Percentiles rank a stretch among this genome's conserved stretches.
These are phyloP conservation scores for Zygoascus tannicola DNA, from an alignment of 805 yeast genomes.

Conservation along the genomic window DNA sequence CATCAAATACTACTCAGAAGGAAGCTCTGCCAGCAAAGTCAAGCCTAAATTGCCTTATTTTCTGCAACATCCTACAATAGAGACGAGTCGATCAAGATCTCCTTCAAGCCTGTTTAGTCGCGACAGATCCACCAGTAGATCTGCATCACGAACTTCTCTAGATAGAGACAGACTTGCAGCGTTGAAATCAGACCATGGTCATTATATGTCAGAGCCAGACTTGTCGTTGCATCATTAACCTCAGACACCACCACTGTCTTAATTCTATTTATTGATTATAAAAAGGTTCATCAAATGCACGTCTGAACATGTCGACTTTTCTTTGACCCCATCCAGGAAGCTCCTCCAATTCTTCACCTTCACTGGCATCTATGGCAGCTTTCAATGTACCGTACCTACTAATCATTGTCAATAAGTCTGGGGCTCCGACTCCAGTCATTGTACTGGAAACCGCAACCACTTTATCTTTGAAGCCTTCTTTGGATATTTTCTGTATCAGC, in stretches of 20 bases:
- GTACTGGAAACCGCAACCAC: constrained; percentile 27
- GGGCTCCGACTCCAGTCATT: constrained; percentile 31
- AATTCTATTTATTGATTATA: constrained; percentile 11
- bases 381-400: constrained; percentile 25
- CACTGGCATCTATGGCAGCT: constrained; percentile 14
- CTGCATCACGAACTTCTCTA: neutral
- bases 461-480: constrained; percentile 26
- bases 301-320: constrained; percentile 18
- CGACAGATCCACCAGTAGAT: neutral
- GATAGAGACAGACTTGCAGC: neutral
- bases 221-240: too few species aligned
- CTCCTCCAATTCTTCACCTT: constrained; percentile 11
- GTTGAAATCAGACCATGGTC: too few species aligned
- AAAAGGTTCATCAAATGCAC: constrained; percentile 20
- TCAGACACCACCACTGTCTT: too few species aligned
- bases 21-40: constrained; percentile 11
- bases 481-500: constrained; percentile 25
- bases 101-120: too few species aligned
- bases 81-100: neutral
- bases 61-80: neutral
- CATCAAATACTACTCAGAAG: constrained; percentile 9
- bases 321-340: constrained; percentile 21
- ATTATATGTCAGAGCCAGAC: too few species aligned
- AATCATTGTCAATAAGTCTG: constrained; percentile 28
- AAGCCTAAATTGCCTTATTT: constrained; percentile 12